These are phyloP conservation scores for Talaromyces sp. DNA, from an alignment of 2,329 filamentous ascomycete genomes.

Conservation along the genomic window DNA sequence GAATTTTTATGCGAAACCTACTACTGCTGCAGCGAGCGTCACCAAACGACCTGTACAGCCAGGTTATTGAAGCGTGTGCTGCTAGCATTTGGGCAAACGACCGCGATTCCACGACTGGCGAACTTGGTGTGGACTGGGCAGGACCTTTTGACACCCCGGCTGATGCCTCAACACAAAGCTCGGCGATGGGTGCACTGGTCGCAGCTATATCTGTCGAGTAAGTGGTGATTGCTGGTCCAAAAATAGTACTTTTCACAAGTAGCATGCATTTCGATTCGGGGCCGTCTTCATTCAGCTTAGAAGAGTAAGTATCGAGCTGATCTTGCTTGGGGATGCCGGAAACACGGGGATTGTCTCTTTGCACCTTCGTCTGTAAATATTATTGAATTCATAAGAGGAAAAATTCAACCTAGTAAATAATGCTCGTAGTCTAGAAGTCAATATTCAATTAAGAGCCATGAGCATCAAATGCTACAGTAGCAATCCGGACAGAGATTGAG, in stretches of 20 bases:
- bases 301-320: background rate
- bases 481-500: background rate
- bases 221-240: background rate
- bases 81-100: conserved; percentile 63
- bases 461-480: background rate
- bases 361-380: background rate
- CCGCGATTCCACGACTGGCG: conserved; percentile 46
- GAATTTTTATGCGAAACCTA: conserved; percentile 65
- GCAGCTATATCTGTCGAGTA: conserved; percentile 46
- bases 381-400: background rate
- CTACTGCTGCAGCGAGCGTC: conserved; percentile 54
- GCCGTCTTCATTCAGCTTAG: background rate
- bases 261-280: background rate
- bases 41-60: conserved; percentile 49
- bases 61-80: conserved; percentile 61
- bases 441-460: background rate
- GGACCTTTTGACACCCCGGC: conserved; percentile 55
- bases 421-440: background rate
- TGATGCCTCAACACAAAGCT: conserved; percentile 60
- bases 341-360: background rate
- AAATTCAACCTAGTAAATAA: background rate
- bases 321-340: background rate
- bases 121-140: conserved; percentile 63
- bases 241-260: background rate
- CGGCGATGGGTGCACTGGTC: conserved; percentile 64